Evolutionary conservation across 768 basidiomycete species (phyloP).

Genomic region (Tulasnella sp.): DNA sequence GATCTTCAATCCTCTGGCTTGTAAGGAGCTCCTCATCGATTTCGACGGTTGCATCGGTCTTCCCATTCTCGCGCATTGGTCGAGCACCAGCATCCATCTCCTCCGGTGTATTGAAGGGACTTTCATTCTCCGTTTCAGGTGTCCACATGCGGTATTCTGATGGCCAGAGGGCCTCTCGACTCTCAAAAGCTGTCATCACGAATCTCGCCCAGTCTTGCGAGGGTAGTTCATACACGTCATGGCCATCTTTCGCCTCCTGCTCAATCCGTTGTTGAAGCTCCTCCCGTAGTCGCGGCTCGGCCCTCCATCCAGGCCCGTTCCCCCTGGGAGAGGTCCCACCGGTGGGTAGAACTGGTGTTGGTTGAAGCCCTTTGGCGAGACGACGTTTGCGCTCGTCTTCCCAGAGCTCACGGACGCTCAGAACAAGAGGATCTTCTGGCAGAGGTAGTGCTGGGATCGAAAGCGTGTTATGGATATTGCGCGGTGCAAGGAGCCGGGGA

Average conservation of each 20-base stretch:
- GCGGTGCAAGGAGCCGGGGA: constrained; percentile 50
- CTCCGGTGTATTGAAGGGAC: constrained; percentile 11
- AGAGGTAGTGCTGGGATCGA: constrained; percentile 44
- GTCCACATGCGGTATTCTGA: constrained; percentile 47
- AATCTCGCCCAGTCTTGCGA: constrained; percentile 51
- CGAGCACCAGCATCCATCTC: not conserved
- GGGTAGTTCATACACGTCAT: constrained; percentile 15
- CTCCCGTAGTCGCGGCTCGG: constrained; percentile 51
- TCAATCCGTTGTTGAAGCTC: constrained; percentile 55
- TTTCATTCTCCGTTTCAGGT: constrained; percentile 26
- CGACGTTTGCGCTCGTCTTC: constrained; percentile 85
- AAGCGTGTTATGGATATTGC: constrained; percentile 50
- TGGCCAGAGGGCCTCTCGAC: constrained; percentile 80
- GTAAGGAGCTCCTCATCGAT: constrained; percentile 45
- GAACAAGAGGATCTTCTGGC: constrained; percentile 63
- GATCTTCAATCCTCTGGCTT: constrained; percentile 38
- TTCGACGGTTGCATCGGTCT: constrained; percentile 26
- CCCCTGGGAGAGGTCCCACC: constrained; percentile 48
- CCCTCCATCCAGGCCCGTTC: constrained; percentile 54
- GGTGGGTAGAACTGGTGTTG: constrained; percentile 62
- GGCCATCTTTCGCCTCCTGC: constrained; percentile 30
- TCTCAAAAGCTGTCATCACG: constrained; percentile 85
- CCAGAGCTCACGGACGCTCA: constrained; percentile 90
- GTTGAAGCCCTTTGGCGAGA: constrained; percentile 49
- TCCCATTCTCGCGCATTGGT: not conserved